Evolutionary conservation across 345 rosid species (phyloP), one percentile per base, ranked within the genome.

Genomic region (Excoecaria cochinchinensis): DNA sequence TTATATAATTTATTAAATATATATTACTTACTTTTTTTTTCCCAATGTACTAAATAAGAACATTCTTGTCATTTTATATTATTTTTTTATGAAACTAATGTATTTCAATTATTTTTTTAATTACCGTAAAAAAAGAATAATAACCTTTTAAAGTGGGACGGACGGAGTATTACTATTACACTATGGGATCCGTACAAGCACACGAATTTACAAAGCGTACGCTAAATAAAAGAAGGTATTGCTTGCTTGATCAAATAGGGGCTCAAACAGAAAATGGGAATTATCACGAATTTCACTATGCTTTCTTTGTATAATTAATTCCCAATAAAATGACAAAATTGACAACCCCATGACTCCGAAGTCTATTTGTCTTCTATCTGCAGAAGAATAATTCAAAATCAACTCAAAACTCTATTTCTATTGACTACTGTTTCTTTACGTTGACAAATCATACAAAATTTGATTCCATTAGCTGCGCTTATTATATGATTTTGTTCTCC

Each of bases 401-500:
- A 64, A 64, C 47, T 31, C 8, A 31, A 62, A 62, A 15, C 2
- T 62, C 66, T 62, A 62, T 62, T 73, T 31, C 16, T 55, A 70
- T 61, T 9, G n/a, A 74, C 22, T 40, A n/a, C 8, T 70, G 39
- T 46, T 61, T 25, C 50, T 58, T 25, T 69, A 72, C 78, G 69
- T 24, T 17, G 62, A 46, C 25, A 69, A 53, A 69, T 19, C n/a
- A 58, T 59, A 15, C 69, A 61, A 74, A 76, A 61, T 5, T 57
- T 10, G 67, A 48, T 3, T 5, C 10, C 9, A 51, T 64, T 52
- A 74, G 59, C 48, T 65, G 14, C 60, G 40, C 13, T 71, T 64
- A 44, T 67, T 64, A 44, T 67, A 67, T 31, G 73, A 57, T 73
- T 51, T 72, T 46, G 0, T 73, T 67, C 76, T 78, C 19, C 68